phyloP scores from a whole-genome alignment of 2,329 filamentous ascomycete genomes.

The Phyllosticta paracitricarpa region DNA sequence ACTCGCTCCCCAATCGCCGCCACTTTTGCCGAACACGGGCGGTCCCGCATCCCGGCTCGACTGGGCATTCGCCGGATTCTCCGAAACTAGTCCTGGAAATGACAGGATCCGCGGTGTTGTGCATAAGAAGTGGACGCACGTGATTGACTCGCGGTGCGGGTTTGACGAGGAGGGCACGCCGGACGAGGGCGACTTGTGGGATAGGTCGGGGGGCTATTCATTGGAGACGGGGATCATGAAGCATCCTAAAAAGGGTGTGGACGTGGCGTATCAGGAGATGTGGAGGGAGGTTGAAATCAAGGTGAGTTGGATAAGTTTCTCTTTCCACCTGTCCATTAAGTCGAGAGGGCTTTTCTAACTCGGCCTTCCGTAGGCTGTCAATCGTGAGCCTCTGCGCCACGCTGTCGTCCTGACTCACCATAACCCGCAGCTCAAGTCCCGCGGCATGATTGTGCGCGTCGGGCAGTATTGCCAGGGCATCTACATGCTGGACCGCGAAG shows the following conservation, averaged over 20 bases:
- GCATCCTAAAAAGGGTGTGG: slow-evolving; percentile 41
- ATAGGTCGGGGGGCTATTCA: slow-evolving; percentile 16
- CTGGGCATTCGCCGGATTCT: slow-evolving; percentile 56
- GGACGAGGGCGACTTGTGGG: slow-evolving; percentile 49
- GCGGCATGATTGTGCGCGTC: slow-evolving; percentile 45
- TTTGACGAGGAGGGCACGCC: slow-evolving; percentile 20
- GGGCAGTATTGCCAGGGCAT: slow-evolving; percentile 50
- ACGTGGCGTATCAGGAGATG: slow-evolving; percentile 55
- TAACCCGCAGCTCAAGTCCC: slow-evolving; percentile 20
- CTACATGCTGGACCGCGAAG: slow-evolving; percentile 33
- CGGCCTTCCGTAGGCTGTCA: background rate
- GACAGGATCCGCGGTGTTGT: background rate
- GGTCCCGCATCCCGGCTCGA: slow-evolving; percentile 38
- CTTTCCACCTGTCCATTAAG: background rate
- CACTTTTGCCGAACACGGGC: slow-evolving; percentile 17
- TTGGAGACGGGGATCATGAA: slow-evolving; percentile 52
- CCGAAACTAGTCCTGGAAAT: slow-evolving; percentile 15
- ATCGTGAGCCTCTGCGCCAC: slow-evolving; percentile 10
- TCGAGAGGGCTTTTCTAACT: background rate
- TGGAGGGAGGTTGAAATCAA: slow-evolving; percentile 44
- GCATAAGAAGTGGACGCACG: slow-evolving; percentile 45
- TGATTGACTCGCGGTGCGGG: slow-evolving; percentile 46
- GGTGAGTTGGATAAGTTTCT: slow-evolving; percentile 11
- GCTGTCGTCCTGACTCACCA: slow-evolving; percentile 35
- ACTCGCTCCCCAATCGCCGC: slow-evolving; percentile 1